A percentile compares a stretch with the other conserved stretches of the same genome.
Evolutionary conservation across 2,329 filamentous ascomycete genomes (phyloP).

Genomic region (Sporothrix protearum): DNA sequence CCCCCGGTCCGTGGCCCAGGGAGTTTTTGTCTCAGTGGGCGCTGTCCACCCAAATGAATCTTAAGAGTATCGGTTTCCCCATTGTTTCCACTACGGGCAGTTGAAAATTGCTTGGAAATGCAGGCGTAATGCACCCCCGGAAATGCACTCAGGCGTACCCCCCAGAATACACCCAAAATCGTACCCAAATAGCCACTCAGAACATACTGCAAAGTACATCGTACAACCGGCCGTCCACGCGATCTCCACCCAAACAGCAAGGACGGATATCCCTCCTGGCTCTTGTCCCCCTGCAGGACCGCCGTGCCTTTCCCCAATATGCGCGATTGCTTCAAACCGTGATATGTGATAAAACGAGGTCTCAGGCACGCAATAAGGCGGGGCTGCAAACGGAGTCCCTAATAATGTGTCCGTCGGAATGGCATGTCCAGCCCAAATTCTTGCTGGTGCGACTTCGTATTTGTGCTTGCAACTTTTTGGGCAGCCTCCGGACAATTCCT

Average conservation of each 20-base stretch:
- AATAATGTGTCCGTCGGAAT: neutral
- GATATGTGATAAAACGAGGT: neutral
- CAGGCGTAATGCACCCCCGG: too few relatives aligned
- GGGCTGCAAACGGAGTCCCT: too few relatives aligned
- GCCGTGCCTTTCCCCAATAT: too few relatives aligned
- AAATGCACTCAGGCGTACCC: too few relatives aligned
- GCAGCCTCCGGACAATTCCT: neutral
- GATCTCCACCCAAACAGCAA: constrained; percentile 12
- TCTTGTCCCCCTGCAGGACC: neutral
- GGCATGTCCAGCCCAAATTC: neutral
- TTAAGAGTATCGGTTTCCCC: too few relatives aligned
- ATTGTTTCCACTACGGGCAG: neutral
- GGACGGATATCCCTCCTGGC: neutral
- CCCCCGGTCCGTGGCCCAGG: neutral
- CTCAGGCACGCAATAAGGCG: neutral
- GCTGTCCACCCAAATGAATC: neutral
- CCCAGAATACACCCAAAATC: neutral
- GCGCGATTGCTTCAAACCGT: too few relatives aligned
- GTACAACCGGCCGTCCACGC: constrained; percentile 4
- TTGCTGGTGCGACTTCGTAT: too few relatives aligned
- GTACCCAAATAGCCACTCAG: too few relatives aligned
- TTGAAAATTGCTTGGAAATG: too few relatives aligned
- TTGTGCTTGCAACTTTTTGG: constrained; percentile 12
- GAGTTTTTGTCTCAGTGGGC: neutral
- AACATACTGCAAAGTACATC: too few relatives aligned